A percentile compares a stretch with the other conserved stretches of the same genome.
phyloP scores from a whole-genome alignment of 768 basidiomycete species.

The Crepidotus variabilis region DNA sequence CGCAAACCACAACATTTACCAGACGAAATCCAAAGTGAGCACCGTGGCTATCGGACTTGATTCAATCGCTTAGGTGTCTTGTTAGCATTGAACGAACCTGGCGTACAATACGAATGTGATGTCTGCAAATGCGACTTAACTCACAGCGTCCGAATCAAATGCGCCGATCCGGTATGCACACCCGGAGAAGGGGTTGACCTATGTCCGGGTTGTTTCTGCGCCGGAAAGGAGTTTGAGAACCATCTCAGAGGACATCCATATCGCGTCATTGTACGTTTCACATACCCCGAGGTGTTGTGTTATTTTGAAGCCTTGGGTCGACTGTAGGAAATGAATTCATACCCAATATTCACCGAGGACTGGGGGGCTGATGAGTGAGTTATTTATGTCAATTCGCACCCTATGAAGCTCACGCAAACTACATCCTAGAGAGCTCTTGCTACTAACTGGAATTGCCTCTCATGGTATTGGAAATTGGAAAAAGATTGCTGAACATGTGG shows the following conservation, averaged over 20 bases:
- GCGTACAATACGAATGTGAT: conserved; percentile 82
- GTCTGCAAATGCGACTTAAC: conserved; percentile 85
- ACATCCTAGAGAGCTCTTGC: conserved; percentile 69
- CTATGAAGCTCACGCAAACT: conserved; percentile 2
- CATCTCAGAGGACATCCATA: conserved; percentile 89
- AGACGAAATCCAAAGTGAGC: conserved; percentile 62
- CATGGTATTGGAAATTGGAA: conserved; percentile 97
- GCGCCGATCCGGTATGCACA: conserved; percentile 74
- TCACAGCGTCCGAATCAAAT: conserved; percentile 95
- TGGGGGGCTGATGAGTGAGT: conserved; percentile 98
- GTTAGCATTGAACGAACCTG: conserved; percentile 75
- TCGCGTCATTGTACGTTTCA: conserved; percentile 73
- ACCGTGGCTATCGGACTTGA: conserved; percentile 12
- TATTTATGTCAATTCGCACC: not conserved
- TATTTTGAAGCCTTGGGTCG: conserved; percentile 5
- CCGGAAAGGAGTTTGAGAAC: conserved; percentile 82
- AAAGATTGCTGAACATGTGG: conserved; percentile 92
- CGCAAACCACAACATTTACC: conserved; percentile 61
- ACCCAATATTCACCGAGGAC: conserved; percentile 91
- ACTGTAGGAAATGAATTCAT: conserved; percentile 86
- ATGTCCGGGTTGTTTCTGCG: conserved; percentile 89
- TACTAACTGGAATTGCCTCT: conserved; percentile 82
- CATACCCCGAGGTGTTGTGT: conserved; percentile 4
- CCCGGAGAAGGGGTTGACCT: conserved; percentile 81
- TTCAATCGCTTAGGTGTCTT: conserved; percentile 9